Base-by-base conservation (phyloP, 768 basidiomycete species). In the Leucosporidium yakuticum region DNA sequence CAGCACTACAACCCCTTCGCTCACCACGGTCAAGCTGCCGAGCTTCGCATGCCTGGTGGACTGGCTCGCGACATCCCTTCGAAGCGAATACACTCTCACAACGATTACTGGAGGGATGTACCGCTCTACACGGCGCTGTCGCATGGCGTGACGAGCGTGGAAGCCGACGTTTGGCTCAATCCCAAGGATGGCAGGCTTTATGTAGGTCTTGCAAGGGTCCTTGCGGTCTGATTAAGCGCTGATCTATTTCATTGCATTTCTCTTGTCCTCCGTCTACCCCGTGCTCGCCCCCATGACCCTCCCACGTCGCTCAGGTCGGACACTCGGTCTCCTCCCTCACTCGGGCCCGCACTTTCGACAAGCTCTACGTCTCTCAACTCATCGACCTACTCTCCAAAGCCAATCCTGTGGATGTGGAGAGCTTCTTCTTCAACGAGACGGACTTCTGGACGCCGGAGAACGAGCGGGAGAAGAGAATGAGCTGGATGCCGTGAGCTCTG, bases 91-190 rank as follows among this genome's bases (percentile, higher is more conserved):
- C 70, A 72, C 48, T 72, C 70, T n/a, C 70, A 72, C 62, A 72
- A 72, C 48, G 70, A 72, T 53, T 72, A 72, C 62, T 72, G 70
- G 70, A 55, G 70, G 0, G 70, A 72, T 53, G 62, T 63, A 4
- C 70, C 70, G 1, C 60, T 72, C 2, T 69, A 65, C 50, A 65
- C 70, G 4, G 70, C 70, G 0, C 64, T 72, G 11, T 60, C 63
- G 23, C 65, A 69, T 54, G 70, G 70, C 21, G 67, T 66, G 9
- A 49, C 57, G 23, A 62, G 60, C 25, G 58, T 72, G 49, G 70
- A 72, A 25, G 67, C 70, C 4, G 70, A 72, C 51, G 70, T 72
- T 1, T 72, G 70, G 70, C 67, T 68, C 27, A 69, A 68, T 23
- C 67, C 67, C 23, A 60, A 55, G n/a, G 67, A 69, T 32, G n/a